phyloP scores from a whole-genome alignment of 148 eudicot species.

The Nyssa sinensis region DNA sequence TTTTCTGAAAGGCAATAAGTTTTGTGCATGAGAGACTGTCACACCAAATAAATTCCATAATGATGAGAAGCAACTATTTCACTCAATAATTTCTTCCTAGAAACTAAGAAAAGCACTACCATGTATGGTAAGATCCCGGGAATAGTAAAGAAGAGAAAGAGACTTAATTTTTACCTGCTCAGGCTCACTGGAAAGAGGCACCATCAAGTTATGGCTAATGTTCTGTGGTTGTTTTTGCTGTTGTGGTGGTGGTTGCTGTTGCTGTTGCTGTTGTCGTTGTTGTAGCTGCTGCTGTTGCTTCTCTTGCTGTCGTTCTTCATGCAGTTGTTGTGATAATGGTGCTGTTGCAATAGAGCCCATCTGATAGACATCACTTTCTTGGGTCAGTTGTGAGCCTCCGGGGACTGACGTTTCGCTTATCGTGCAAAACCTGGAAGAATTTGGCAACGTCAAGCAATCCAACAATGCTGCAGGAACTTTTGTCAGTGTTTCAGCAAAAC shows the following conservation, averaged over 20 bases:
- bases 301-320: conserved; percentile 27
- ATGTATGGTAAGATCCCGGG: no score
- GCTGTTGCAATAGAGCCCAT: background rate
- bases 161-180: conserved; percentile 35
- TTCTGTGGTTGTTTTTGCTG: conserved; percentile 8
- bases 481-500: background rate
- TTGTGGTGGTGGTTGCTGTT: no score
- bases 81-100: no score
- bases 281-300: conserved; percentile 28
- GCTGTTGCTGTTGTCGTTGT: conserved; percentile 25
- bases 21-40: no score
- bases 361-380: conserved; percentile 17
- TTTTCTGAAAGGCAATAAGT: no score
- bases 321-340: conserved; percentile 24
- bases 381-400: conserved; percentile 4
- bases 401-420: background rate
- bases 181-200: conserved; percentile 19
- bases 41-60: no score
- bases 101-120: no score
- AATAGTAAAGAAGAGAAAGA: no score
- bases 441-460: conserved; percentile 39
- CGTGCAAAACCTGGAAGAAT: conserved; percentile 30
- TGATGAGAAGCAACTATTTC: no score
- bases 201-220: conserved; percentile 21
- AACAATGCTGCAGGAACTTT: conserved; percentile 35